Evolutionary conservation across 176 grass and related monocot species (phyloP).

Genomic region (Raddia guianensis): DNA sequence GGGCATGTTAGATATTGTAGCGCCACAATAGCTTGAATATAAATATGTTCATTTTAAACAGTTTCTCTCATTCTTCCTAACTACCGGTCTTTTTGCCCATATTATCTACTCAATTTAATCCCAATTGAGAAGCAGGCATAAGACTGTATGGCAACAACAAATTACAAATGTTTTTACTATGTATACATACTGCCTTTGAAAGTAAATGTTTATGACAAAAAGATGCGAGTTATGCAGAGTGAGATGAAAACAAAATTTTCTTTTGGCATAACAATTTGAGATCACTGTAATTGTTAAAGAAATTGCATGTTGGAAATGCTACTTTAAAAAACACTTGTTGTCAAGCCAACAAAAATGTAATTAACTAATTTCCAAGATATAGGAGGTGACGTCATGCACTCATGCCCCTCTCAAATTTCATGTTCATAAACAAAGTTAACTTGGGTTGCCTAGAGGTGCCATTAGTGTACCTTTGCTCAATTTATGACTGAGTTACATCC

Average conservation of each 20-base stretch:
- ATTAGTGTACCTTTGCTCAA: not conserved
- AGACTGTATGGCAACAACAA: not conserved
- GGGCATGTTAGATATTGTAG: not conserved
- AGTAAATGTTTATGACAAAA: not conserved
- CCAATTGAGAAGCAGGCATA: not conserved
- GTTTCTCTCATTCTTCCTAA: not conserved
- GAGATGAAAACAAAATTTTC: not conserved
- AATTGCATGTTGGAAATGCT: not conserved
- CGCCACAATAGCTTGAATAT: not conserved
- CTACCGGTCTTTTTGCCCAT: not conserved
- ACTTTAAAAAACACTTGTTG: not conserved
- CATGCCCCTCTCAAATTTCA: not conserved
- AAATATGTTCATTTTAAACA: not conserved
- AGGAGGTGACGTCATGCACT: not conserved
- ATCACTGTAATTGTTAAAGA: not conserved
- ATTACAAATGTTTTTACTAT: not conserved
- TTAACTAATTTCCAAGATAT: not conserved
- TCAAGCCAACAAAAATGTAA: not conserved
- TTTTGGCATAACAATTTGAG: not conserved
- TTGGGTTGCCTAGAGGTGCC: not conserved
- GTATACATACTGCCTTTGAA: not conserved
- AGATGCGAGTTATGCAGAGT: not conserved
- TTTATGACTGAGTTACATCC: not conserved
- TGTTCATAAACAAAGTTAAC: not conserved
- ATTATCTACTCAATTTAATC: not conserved